A percentile compares a stretch with the other conserved stretches of the same genome.
Evolutionary conservation across 1,139 yeast species (phyloP).

Genomic region (Kurtzmaniella natalensis): DNA sequence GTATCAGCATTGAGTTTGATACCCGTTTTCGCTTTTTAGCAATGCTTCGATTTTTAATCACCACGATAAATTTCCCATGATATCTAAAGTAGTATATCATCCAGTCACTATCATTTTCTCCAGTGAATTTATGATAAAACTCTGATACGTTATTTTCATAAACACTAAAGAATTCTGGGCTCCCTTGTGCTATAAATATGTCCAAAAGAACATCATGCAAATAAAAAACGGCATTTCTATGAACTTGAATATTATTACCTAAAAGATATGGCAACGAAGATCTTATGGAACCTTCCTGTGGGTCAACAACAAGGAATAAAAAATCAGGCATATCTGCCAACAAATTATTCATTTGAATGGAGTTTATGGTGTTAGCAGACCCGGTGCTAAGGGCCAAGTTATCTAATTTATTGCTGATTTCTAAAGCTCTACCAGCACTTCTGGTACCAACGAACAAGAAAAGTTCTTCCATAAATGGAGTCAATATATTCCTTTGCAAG

Average conservation of each 20-base stretch:
- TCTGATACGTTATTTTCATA: constrained; percentile 21
- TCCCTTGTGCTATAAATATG: constrained; percentile 25
- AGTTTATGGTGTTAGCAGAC: constrained; percentile 5
- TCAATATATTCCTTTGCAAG: constrained; percentile 15
- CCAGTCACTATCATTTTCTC: constrained; percentile 39
- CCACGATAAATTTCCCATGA: constrained; percentile 27
- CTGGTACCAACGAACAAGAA: constrained; percentile 3
- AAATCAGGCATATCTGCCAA: constrained; percentile 20
- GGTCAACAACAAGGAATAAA: constrained; percentile 34
- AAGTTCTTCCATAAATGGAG: constrained; percentile 24
- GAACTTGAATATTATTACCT: constrained; percentile 1
- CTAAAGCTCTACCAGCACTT: constrained; percentile 12
- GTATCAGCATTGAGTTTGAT: constrained; percentile 1
- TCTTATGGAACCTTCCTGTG: constrained; percentile 21
- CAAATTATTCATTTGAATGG: too few relatives aligned
- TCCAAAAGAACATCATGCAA: constrained; percentile 38
- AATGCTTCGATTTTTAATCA: constrained; percentile 32
- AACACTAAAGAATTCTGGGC: constrained; percentile 19
- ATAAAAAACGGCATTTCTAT: constrained; percentile 27
- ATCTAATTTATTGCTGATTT: too few relatives aligned
- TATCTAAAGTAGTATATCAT: constrained; percentile 38
- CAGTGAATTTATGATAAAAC: constrained; percentile 41
- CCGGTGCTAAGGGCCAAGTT: constrained; percentile 26
- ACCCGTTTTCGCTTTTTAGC: constrained; percentile 15
- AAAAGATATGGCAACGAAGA: constrained; percentile 35